Base-by-base conservation (phyloP, 495 filamentous ascomycete genomes). In the Lophiostoma macrostomum region DNA sequence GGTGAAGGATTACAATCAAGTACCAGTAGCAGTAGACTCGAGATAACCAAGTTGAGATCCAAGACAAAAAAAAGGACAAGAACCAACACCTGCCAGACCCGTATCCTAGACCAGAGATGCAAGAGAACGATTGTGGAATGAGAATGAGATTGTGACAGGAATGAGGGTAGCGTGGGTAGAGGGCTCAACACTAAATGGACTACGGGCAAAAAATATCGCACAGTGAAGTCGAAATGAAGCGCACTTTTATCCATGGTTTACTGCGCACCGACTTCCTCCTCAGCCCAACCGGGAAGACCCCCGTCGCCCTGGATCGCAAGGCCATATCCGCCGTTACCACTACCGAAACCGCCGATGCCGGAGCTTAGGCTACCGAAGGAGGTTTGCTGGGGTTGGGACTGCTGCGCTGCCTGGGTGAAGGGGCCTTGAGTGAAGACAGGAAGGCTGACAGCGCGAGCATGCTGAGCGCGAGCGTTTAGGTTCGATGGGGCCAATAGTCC, bases 371-470 rank as follows among this genome's bases (percentile, higher is more conserved):
- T 76, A 20, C 78, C 80, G 56, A 83, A 81, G 61, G 77, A 77
- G 58, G 67, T 77, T 67, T 74, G 70, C 49, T 64, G 61, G 12
- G 53, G 54, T 23, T 67, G 64, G 16, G 60, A 45, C 36, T 69
- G 62, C 8, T 72, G 64, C 42, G 76, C 72, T 19, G 58, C 45
- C 43, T 77, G 76, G 3, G 74, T 74, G 44, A 82, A 77, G 18
- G 74, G 73, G 35, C 81, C 80, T 63, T 83, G 81, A 0, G 80
- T 78, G 65, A 84, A 84, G 4, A 79, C 88, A 0, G 90, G 90
- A 56, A 95, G 71, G 64, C 87, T 91, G 47, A 93, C 87, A 32
- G 90, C 87, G 25, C 90, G 85, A 61, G 81, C 85, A 69, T 95
- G 90, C 58, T 87, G 85, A 23, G 79, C 80, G 30, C 87, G 82